These are phyloP conservation scores for Saccharomycopsis sp. DNA, from an alignment of 805 yeast genomes.

Conservation along the genomic window DNA sequence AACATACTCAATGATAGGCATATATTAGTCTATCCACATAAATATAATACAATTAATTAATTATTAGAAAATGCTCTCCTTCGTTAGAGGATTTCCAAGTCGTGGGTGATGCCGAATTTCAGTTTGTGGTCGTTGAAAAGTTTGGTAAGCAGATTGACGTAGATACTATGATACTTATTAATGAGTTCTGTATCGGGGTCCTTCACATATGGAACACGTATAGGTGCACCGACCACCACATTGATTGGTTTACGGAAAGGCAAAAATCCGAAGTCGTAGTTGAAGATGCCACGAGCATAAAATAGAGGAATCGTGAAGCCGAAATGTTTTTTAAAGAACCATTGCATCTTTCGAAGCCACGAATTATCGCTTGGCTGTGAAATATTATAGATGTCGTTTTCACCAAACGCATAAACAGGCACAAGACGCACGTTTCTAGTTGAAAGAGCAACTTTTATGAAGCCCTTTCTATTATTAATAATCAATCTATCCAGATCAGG, in stretches of 20 bases:
- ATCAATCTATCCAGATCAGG: constrained; percentile 65
- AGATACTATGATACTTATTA: constrained; percentile 65
- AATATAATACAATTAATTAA: not conserved
- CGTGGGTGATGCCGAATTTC: constrained; percentile 30
- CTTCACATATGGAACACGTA: constrained; percentile 42
- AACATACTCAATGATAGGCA: not conserved
- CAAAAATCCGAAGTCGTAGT: constrained; percentile 84
- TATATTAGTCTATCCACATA: not conserved
- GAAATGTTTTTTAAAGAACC: constrained; percentile 59
- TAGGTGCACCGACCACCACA: constrained; percentile 68
- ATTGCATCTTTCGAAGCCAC: constrained; percentile 51
- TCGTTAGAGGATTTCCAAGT: not conserved
- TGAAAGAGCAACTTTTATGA: constrained; percentile 78
- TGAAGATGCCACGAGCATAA: constrained; percentile 87
- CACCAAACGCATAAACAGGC: constrained; percentile 90
- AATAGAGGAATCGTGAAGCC: constrained; percentile 90
- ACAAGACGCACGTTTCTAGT: constrained; percentile 73
- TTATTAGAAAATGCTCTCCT: too few species aligned
- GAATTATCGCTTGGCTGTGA: constrained; percentile 39
- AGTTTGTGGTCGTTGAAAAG: constrained; percentile 64
- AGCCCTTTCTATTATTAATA: constrained; percentile 75
- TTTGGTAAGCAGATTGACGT: constrained; percentile 54
- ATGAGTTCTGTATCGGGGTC: constrained; percentile 44
- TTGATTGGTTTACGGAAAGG: constrained; percentile 80
- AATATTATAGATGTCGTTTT: constrained; percentile 57